Percentiles rank a stretch among this genome's conserved stretches.
These are phyloP conservation scores for Apocynum venetum DNA, from an alignment of 257 asterid species.

Conservation along the genomic window DNA sequence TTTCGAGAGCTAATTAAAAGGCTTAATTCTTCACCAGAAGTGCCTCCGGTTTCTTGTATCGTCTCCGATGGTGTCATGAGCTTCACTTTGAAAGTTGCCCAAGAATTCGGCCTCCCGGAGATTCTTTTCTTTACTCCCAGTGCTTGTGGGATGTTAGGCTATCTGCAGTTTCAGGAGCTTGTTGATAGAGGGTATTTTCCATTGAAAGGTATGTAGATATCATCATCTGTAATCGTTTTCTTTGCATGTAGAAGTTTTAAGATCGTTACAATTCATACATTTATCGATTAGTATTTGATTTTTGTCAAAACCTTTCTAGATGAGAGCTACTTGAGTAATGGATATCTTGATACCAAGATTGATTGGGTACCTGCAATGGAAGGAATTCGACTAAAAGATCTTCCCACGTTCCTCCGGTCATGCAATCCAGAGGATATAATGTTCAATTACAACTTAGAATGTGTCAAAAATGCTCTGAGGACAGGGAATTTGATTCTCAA, in stretches of 20 bases:
- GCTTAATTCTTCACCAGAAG: slow-evolving; percentile 14
- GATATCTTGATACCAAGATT: slow-evolving; percentile 37
- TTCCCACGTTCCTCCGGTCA: no score
- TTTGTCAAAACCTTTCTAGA: slow-evolving; percentile 16
- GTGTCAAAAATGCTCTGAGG: slow-evolving; percentile 18
- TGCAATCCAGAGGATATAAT: slow-evolving; percentile 9
- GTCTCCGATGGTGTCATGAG: slow-evolving; percentile 30
- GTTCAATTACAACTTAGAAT: slow-evolving; percentile 35
- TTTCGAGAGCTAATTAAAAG: slow-evolving; percentile 16
- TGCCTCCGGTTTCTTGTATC: slow-evolving; percentile 21
- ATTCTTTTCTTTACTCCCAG: slow-evolving; percentile 24
- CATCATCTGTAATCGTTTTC: background rate
- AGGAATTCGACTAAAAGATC: background rate
- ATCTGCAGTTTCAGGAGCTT: slow-evolving; percentile 23
- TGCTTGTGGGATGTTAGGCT: slow-evolving; percentile 31
- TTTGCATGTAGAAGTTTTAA: no score
- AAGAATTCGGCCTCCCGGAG: slow-evolving; percentile 23
- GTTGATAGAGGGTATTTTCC: slow-evolving; percentile 26
- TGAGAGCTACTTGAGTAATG: slow-evolving; percentile 36
- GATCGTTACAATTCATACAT: no score
- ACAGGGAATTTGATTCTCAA: slow-evolving; percentile 30
- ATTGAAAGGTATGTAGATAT: slow-evolving; percentile 15
- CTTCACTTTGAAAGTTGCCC: slow-evolving; percentile 27
- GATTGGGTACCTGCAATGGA: slow-evolving; percentile 44
- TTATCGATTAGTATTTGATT: no score